Conservation (phyloP, 495 filamentous ascomycete genomes). For the Penicillium herquei region DNA sequence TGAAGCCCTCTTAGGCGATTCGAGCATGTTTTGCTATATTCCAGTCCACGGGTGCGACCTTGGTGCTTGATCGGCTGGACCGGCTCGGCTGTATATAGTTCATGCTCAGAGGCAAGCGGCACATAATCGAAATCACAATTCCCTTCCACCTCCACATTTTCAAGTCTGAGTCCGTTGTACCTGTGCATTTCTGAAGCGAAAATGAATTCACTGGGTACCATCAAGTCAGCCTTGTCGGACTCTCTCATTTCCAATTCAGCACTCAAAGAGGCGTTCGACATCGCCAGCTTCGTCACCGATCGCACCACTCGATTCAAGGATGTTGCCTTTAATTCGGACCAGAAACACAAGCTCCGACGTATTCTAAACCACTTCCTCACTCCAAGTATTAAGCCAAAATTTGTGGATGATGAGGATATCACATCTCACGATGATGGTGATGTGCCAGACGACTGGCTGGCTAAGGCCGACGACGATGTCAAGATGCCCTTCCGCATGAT, state of each 20-base stretch:
- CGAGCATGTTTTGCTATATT: too few relatives aligned
- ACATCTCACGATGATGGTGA: background rate
- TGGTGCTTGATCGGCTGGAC: background rate
- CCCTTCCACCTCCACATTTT: too few relatives aligned
- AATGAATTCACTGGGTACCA: background rate
- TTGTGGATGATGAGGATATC: constrained; percentile 1
- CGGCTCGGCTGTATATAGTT: background rate
- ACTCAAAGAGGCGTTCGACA: constrained; percentile 1
- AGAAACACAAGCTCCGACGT: constrained; percentile 6
- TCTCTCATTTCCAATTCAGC: constrained; percentile 1
- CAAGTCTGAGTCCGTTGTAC: too few relatives aligned
- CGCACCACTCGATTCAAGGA: constrained; percentile 2
- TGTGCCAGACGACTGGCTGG: constrained; percentile 5
- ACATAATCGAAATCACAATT: too few relatives aligned
- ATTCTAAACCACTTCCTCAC: constrained; percentile 6
- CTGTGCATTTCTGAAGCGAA: background rate
- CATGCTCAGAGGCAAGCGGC: background rate
- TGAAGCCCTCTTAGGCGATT: too few relatives aligned
- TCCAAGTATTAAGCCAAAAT: constrained; percentile 2
- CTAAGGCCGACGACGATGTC: background rate
- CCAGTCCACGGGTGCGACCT: too few relatives aligned
- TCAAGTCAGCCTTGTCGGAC: constrained; percentile 4
- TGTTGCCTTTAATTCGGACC: background rate
- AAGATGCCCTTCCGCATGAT: constrained; percentile 37
- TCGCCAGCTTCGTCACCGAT: constrained; percentile 2